Base-by-base conservation (phyloP, 768 basidiomycete species). In the Psilocybe subaeruginosa region DNA sequence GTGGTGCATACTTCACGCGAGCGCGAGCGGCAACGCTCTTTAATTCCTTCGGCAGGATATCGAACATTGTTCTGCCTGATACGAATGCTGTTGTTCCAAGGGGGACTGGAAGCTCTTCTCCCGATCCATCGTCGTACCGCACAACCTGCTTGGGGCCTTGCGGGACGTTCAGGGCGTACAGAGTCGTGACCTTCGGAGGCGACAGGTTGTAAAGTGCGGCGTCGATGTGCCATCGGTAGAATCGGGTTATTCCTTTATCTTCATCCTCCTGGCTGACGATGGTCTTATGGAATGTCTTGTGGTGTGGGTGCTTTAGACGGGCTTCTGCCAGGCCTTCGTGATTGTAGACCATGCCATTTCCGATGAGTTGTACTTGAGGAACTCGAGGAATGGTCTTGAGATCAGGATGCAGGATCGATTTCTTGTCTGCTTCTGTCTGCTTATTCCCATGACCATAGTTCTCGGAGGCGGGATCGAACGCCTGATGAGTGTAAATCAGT, bases 221-320 rank as follows among this genome's bases (percentile, higher is more conserved):
- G 67, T 95, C 93, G 73, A 95, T 94, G 72, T 95, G 92, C 92
- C 93, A 94, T 57, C 93, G 80, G 73, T 92, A 94, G 80, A 90
- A 95, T 35, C 93, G 82, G 19, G 93, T 95, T 47, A 81, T 73
- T 8, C 92, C 92, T 57, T 82, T 80, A 8, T 75, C 84, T 68
- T 90, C 90, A 61, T 95, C 93, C 68, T 90, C 90, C 4, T 78
- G 74, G 9, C 86, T 85, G 29, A 95, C 80, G n/a, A 72, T 73
- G 35, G 87, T 89, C 76, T 92, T 93, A 79, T 95, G 94, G 75
- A 95, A 95, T 2, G 88, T 89, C 54, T 81, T 86, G 73, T 95
- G 93, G 54, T 85, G 85, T 1, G 92, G 92, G 70, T 96, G 93
- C 74, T 90, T 93, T 69, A 96, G 84, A 70, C 80, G 84, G 17